Evolutionary conservation across 1,139 yeast genomes (phyloP), one percentile per base, ranked within the genome.

Genomic region (Lodderomyces metapsilosis): DNA sequence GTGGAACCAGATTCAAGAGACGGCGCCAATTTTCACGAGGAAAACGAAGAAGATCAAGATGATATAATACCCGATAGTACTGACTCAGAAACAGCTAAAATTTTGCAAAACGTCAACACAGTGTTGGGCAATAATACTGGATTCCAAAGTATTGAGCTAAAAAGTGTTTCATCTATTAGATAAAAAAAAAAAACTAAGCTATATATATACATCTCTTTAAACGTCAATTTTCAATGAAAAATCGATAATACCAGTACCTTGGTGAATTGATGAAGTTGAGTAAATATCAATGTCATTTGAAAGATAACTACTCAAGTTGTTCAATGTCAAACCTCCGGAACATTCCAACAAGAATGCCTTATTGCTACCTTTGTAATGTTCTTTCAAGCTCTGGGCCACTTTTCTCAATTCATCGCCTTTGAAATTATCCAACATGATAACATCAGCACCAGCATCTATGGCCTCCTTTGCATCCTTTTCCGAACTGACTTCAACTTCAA

Each of bases 351-450:
- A 63, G 53, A 86, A 87, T 4, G 70, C 59, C 42, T 71, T 71
- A 49, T 71, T 68, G 28, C 60, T 55, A 10, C 78, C 80, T 3
- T 61, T 56, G 78, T 86, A 87, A 49, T 70, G 71, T 8, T 58
- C 49, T 59, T 84, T 88, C 50, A 91, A 67, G 47, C 66, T 73
- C 33, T 62, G 62, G 1, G 97, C 95, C 16, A 85, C 94, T 2
- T 59, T 51, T 50, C 78, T 81, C 45, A 91, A 71, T 24, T 75
- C 86, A 1, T 73, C 78, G 3, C 91, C 88, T 2, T 71, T 59
- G 61, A 92, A 91, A 61, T 92, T 91, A 59, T 92, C 98, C 57
- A 92, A 75, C 98, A 91, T 91, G 50, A 92, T 84, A 15, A 91
- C 88, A 62, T 91, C 98, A 1, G 98, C 97, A 13, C 98, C 98